Evolutionary conservation across 805 yeast species (phyloP).

Genomic region (Barnettozyma siamensis): DNA sequence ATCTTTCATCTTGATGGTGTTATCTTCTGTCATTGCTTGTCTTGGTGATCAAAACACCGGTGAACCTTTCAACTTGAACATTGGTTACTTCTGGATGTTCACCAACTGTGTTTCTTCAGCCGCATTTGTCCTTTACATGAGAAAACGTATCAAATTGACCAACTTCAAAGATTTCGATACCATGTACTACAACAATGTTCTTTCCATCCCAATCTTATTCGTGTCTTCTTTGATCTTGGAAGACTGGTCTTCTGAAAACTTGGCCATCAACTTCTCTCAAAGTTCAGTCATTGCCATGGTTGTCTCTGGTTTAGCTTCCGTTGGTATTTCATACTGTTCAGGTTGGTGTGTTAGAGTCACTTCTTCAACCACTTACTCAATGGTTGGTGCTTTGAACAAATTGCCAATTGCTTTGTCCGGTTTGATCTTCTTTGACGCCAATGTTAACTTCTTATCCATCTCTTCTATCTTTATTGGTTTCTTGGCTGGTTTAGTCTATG

Average conservation of each 20-base stretch:
- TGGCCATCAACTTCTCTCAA: constrained; percentile 70
- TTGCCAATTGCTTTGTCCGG: constrained; percentile 97
- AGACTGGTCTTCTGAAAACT: constrained; percentile 86
- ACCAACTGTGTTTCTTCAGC: constrained; percentile 93
- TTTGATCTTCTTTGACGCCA: constrained; percentile 88
- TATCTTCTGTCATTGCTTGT: constrained; percentile 94
- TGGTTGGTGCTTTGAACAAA: constrained; percentile 99
- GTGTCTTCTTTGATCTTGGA: constrained; percentile 72
- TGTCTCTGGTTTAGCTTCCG: constrained; percentile 89
- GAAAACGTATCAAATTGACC: constrained; percentile 96
- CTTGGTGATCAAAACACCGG: constrained; percentile 61
- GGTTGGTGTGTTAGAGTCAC: constrained; percentile 99
- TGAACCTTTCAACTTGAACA: constrained; percentile 37
- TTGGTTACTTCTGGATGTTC: constrained; percentile 97
- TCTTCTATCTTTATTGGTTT: constrained; percentile 91
- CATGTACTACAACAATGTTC: constrained; percentile 94
- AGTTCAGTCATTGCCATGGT: constrained; percentile 73
- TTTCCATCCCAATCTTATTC: constrained; percentile 85
- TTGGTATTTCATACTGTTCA: constrained; percentile 96
- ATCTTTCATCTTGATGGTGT: constrained; percentile 86
- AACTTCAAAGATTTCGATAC: constrained; percentile 96
- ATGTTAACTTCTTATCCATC: constrained; percentile 87
- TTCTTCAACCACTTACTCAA: constrained; percentile 95
- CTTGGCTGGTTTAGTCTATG: constrained; percentile 91
- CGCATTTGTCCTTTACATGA: constrained; percentile 86